phyloP scores from a whole-genome alignment of 208 protist genomes.

The Acanthamoeba castellanii region DNA sequence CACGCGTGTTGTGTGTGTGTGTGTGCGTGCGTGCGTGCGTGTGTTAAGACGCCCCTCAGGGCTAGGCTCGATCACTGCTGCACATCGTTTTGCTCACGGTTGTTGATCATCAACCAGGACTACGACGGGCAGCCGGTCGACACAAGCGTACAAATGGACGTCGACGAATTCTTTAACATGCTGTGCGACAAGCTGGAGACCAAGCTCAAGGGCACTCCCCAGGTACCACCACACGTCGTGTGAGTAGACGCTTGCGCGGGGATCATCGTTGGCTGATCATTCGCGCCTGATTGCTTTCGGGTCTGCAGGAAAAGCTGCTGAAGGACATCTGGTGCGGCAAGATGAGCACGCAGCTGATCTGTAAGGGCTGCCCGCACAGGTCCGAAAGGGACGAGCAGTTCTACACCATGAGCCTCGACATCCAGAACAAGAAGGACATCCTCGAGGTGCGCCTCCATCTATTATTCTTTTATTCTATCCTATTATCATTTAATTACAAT shows the following conservation, averaged over 20 bases:
- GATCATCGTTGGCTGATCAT: too few relatives aligned
- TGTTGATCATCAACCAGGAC: slow-evolving; percentile 57
- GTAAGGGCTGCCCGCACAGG: slow-evolving; percentile 83
- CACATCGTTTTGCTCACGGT: not conserved
- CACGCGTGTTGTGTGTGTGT: too few relatives aligned
- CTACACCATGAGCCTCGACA: slow-evolving; percentile 75
- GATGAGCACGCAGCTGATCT: slow-evolving; percentile 85
- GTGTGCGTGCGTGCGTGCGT: too few relatives aligned
- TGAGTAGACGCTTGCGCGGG: too few relatives aligned
- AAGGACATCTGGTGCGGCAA: slow-evolving; percentile 83
- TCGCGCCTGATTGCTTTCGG: too few relatives aligned
- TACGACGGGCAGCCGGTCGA: slow-evolving; percentile 83
- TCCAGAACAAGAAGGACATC: slow-evolving; percentile 63
- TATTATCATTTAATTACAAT: too few relatives aligned
- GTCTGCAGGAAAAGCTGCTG: slow-evolving; percentile 78
- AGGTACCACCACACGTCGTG: too few relatives aligned
- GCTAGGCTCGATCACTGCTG: not conserved
- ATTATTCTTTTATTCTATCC: slow-evolving; percentile 68
- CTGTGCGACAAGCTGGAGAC: slow-evolving; percentile 82
- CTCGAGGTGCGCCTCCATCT: not conserved
- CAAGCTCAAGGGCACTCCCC: slow-evolving; percentile 73
- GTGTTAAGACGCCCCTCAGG: too few relatives aligned
- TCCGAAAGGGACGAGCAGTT: slow-evolving; percentile 86
- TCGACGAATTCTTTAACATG: slow-evolving; percentile 88
- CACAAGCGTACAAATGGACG: slow-evolving; percentile 86